Base-by-base conservation (phyloP, 2,329 filamentous ascomycete genomes). In the Pezicula rhizophila region DNA sequence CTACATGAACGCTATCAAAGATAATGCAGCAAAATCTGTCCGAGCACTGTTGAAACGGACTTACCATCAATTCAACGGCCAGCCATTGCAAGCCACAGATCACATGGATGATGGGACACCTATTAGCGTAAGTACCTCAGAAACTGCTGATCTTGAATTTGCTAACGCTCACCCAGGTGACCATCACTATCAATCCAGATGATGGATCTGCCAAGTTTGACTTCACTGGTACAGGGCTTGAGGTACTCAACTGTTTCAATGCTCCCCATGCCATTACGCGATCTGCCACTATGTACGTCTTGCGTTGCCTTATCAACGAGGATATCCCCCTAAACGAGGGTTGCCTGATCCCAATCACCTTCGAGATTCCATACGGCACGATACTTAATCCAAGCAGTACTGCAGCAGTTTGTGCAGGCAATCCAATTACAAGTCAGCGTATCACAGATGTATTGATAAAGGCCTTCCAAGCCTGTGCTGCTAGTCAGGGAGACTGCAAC, bases 241-340 rank as follows among this genome's bases (percentile, higher is more conserved):
- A 91, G 64, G 84, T 88, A 0, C 87, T 87, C 58, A 40, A 40
- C 31, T 89, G 89, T 59, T 82, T 83, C 67, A 91, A 91, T 60
- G 86, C 87, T 0, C 87, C 87, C 0, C 79, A 87, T 64, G 87
- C 87, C 2, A 85, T 91, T 38, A 89, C 86, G 0, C 88, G 85
- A 68, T 85, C 79, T 23, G 87, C 86, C 39, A 89, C 90, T 60
- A 90, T 91, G 63, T 92, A 92, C 73, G 88, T 84, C 57, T 72
- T 92, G 8, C 80, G 87, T 40, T 87, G 83, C 58, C 75, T 93
- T 52, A 88, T 92, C 60, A 80, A 78, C 38, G 79, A 87, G 51
- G 85, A 90, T 58, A 89, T 92, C n/a, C 88, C 87, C 0, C 76
- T 92, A 5, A 92, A 92, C 69, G 87, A 92, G 65, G 87, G 88